Percentiles rank a stretch among this genome's conserved stretches.
These are phyloP conservation scores for Amanita polypyramis DNA, from an alignment of 768 basidiomycete genomes.

Conservation along the genomic window DNA sequence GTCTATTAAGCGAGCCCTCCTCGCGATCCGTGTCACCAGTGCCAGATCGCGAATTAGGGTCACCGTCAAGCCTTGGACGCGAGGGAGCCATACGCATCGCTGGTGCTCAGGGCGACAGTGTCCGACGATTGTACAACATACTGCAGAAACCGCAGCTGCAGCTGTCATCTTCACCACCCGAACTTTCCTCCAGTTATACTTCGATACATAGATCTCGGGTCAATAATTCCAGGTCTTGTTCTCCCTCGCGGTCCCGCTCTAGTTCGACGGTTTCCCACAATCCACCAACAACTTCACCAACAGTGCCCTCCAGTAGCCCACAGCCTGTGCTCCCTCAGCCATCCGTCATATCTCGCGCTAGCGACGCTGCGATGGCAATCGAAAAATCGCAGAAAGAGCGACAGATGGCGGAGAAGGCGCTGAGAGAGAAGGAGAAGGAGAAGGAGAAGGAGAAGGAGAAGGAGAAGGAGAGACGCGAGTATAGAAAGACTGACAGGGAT, in stretches of 20 bases:
- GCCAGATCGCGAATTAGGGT: background rate
- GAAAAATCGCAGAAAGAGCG: constrained; percentile 30
- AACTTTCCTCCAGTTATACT: background rate
- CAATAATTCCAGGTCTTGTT: background rate
- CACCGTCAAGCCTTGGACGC: background rate
- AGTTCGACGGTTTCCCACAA: constrained; percentile 13
- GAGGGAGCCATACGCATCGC: background rate
- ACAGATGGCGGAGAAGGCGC: constrained; percentile 20
- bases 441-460: constrained; percentile 8
- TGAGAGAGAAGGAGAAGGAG: constrained; percentile 5
- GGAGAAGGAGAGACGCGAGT: constrained; percentile 14
- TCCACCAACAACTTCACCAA: constrained; percentile 11
- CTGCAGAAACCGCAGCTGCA: constrained; percentile 6
- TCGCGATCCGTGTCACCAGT: constrained; percentile 3
- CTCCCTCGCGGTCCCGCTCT: constrained; percentile 14
- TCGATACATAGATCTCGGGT: background rate
- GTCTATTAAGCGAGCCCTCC: background rate
- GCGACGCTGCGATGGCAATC: constrained; percentile 40
- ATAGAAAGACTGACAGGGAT: constrained; percentile 19
- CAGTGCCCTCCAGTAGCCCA: constrained; percentile 8
- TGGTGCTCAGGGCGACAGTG: background rate
- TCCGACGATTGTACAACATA: constrained; percentile 6
- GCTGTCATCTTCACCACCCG: constrained; percentile 1
- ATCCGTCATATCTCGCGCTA: constrained; percentile 33
- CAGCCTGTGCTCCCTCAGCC: constrained; percentile 9